phyloP scores from a whole-genome alignment of 2,329 filamentous ascomycete species.

The Penicillium sp. region DNA sequence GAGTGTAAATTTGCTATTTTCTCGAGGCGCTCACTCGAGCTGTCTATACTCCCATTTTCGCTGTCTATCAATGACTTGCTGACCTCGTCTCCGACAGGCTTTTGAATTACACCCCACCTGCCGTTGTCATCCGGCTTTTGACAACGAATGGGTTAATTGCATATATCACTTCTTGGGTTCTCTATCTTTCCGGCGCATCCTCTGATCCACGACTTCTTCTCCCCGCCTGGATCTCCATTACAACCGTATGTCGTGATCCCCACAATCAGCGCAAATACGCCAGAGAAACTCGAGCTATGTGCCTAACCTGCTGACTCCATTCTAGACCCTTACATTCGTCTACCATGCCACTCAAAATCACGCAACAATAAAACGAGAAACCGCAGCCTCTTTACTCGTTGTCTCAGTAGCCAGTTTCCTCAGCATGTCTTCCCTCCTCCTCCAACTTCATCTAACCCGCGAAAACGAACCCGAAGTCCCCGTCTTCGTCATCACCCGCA shows the following conservation, averaged over 20 bases:
- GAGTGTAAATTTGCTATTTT: slow-evolving; percentile 31
- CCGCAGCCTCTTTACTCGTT: slow-evolving; percentile 73
- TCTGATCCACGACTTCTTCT: slow-evolving; percentile 71
- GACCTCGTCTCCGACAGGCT: slow-evolving; percentile 58
- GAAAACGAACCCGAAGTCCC: slow-evolving; percentile 65
- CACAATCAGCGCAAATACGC: background rate
- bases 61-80: background rate
- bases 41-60: background rate
- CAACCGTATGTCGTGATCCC: slow-evolving; percentile 58
- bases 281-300: background rate
- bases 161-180: slow-evolving; percentile 72
- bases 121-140: slow-evolving; percentile 77
- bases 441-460: slow-evolving; percentile 67
- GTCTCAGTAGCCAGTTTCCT: slow-evolving; percentile 77
- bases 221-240: slow-evolving; percentile 77
- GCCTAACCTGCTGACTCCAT: slow-evolving; percentile 13
- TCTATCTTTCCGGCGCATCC: slow-evolving; percentile 71
- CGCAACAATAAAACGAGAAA: slow-evolving; percentile 79
- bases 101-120: slow-evolving; percentile 76
- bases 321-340: slow-evolving; percentile 69
- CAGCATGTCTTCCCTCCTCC: slow-evolving; percentile 70
- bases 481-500: slow-evolving; percentile 55
- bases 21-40: background rate
- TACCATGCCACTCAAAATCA: slow-evolving; percentile 79
- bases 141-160: slow-evolving; percentile 75